A percentile compares a stretch with the other conserved stretches of the same genome.
Conservation (phyloP, 2,329 filamentous ascomycete species). For the Hymenoscyphus repandus region DNA sequence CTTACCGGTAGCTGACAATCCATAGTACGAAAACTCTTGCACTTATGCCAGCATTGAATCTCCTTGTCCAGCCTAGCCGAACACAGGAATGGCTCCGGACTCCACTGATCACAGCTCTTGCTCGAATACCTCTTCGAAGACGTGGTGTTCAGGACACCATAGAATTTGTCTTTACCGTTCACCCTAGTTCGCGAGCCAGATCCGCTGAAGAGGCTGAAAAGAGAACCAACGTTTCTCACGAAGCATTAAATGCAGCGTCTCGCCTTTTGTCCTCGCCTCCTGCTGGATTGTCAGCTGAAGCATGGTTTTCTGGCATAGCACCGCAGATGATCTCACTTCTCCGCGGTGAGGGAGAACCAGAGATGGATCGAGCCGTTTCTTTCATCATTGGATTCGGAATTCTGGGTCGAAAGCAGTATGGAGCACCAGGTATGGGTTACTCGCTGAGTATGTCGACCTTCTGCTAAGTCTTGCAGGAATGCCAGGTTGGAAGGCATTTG, state of each 20-base stretch:
- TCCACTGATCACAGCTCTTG: constrained; percentile 52
- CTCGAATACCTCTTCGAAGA: constrained; percentile 53
- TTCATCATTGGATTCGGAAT: constrained; percentile 64
- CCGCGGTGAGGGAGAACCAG: constrained; percentile 53
- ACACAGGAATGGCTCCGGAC: constrained; percentile 56
- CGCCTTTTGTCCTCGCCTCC: constrained; percentile 58
- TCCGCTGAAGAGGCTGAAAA: constrained; percentile 32
- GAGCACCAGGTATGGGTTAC: constrained; percentile 50
- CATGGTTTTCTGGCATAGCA: constrained; percentile 56
- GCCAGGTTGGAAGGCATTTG: constrained; percentile 58
- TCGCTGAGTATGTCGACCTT: constrained; percentile 8
- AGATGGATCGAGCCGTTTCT: constrained; percentile 53
- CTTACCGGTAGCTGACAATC: constrained; percentile 9
- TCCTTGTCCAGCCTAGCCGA: constrained; percentile 55
- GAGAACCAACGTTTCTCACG: constrained; percentile 61
- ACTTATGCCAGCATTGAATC: constrained; percentile 57
- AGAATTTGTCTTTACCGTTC: constrained; percentile 67
- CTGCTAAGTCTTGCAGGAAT: constrained; percentile 35
- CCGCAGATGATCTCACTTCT: constrained; percentile 57
- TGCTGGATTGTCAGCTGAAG: constrained; percentile 43
- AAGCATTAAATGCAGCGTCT: constrained; percentile 60
- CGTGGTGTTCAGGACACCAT: constrained; percentile 63
- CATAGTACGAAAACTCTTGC: constrained; percentile 42
- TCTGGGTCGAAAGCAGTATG: constrained; percentile 56
- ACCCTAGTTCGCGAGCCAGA: constrained; percentile 38